Conservation (phyloP, 2,329 filamentous ascomycete species). For the Botrytis elliptica region DNA sequence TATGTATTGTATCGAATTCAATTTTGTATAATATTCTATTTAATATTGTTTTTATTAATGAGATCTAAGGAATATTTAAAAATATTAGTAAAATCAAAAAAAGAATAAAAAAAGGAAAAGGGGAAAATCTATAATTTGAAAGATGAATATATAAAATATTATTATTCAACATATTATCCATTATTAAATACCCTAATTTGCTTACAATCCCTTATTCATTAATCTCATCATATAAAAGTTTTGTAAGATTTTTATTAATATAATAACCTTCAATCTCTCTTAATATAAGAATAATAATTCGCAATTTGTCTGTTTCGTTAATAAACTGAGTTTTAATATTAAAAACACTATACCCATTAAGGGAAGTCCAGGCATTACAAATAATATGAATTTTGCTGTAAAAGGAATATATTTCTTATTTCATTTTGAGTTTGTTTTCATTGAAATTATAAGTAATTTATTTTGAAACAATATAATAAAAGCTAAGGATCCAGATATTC, state of each 20-base stretch:
- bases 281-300: not conserved
- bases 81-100: too few relatives aligned
- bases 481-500: not conserved
- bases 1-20: too few relatives aligned
- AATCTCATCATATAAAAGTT: not conserved
- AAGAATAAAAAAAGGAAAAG: too few relatives aligned
- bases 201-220: not conserved
- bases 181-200: not conserved
- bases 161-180: not conserved
- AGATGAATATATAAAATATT: not conserved
- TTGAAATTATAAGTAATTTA: not conserved
- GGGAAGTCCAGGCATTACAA: not conserved
- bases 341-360: not conserved
- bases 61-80: too few relatives aligned
- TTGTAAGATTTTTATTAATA: not conserved
- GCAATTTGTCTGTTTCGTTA: not conserved
- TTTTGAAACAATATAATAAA: not conserved
- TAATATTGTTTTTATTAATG: too few relatives aligned
- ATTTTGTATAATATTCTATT: too few relatives aligned
- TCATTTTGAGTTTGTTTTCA: not conserved
- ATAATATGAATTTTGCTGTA: not conserved
- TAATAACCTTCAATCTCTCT: not conserved
- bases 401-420: not conserved
- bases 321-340: not conserved
- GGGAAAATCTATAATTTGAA: not conserved